Evolutionary conservation across 345 rosid species (phyloP).

Genomic region (Rhodamnia rubescens): DNA sequence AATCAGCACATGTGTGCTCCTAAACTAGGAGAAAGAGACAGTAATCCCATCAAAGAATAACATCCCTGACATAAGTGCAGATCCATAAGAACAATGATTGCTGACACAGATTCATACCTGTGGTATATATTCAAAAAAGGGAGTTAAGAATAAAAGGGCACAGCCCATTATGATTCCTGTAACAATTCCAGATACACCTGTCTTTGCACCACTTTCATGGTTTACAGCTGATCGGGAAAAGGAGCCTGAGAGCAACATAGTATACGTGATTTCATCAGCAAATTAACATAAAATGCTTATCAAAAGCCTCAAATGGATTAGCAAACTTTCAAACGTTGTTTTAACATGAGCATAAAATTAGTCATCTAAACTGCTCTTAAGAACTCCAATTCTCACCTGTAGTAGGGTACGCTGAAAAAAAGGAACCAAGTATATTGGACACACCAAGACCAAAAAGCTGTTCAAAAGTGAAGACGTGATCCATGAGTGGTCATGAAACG

Average conservation of each 20-base stretch:
- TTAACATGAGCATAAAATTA: background rate
- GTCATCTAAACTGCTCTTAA: background rate
- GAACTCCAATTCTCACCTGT: conserved; percentile 53
- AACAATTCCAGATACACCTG: conserved; percentile 78
- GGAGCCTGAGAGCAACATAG: conserved; percentile 42
- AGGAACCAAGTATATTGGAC: conserved; percentile 79
- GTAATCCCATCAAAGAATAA: background rate
- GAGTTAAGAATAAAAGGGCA: conserved; percentile 81
- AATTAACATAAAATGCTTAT: background rate
- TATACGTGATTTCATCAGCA: background rate
- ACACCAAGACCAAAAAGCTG: conserved; percentile 99
- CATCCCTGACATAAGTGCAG: background rate
- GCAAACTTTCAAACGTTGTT: background rate
- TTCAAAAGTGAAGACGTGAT: background rate
- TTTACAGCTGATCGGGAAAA: conserved; percentile 98
- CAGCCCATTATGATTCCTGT: conserved; percentile 78
- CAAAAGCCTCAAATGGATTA: background rate
- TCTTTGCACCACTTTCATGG: conserved; percentile 92
- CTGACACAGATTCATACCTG: conserved; percentile 42
- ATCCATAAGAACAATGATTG: background rate
- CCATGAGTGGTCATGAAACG: background rate
- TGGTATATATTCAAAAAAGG: conserved; percentile 76
- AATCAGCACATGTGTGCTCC: background rate
- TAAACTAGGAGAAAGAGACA: background rate
- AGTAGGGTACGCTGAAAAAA: conserved; percentile 84